Evolutionary conservation across 2,329 filamentous ascomycete species (phyloP).

Genomic region (Penicillium sp.): DNA sequence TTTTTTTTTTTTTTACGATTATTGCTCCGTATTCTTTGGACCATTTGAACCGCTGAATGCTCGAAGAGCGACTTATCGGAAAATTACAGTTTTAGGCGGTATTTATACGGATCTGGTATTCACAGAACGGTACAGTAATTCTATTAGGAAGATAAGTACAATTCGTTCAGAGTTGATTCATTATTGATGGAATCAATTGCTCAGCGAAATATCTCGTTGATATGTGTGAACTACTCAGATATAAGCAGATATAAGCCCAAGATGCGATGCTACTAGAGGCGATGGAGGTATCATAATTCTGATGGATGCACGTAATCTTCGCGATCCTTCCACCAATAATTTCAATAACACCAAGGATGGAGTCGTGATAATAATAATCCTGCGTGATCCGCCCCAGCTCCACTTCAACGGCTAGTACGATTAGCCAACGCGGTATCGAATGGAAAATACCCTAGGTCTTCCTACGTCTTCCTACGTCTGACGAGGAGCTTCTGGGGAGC

Average conservation of each 20-base stretch:
- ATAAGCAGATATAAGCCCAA: too few relatives aligned
- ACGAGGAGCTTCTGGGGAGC: conserved; percentile 22
- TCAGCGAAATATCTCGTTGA: neutral
- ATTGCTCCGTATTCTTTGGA: neutral
- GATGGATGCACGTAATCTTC: neutral
- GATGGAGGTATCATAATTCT: neutral
- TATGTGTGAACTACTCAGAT: neutral
- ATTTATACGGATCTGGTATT: neutral
- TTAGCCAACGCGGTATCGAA: conserved; percentile 21
- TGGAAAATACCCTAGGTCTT: conserved; percentile 10
- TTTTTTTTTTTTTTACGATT: too few relatives aligned
- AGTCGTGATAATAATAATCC: neutral
- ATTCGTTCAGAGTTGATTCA: neutral
- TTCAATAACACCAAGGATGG: neutral
- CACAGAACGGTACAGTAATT: neutral
- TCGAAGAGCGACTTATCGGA: neutral
- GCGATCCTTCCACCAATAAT: neutral
- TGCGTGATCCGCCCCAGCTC: conserved; percentile 12
- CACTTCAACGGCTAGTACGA: conserved; percentile 23
- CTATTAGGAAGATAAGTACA: neutral
- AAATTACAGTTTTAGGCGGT: neutral
- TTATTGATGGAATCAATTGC: neutral
- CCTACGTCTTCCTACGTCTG: neutral
- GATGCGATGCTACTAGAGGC: too few relatives aligned
- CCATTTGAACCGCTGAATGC: neutral